These are phyloP conservation scores for Cyanidioschyzon merolae DNA, from an alignment of 23 red algal genomes.

Conservation along the genomic window DNA sequence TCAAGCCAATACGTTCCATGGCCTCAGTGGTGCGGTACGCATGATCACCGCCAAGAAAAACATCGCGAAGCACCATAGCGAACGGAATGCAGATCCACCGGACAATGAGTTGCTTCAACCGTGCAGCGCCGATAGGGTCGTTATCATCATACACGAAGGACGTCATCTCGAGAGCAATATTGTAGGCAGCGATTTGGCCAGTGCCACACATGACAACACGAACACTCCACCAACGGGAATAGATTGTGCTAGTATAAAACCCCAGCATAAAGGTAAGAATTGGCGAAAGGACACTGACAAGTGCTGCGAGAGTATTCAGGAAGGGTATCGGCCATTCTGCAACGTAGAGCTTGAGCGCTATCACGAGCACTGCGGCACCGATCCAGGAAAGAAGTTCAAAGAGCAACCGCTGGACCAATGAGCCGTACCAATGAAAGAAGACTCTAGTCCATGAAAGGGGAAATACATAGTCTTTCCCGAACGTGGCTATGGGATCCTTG, in stretches of 20 bases:
- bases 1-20: slow-evolving; percentile 2
- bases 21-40: background rate
- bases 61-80: background rate
- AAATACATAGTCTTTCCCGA: slow-evolving; percentile 14
- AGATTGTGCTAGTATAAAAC: slow-evolving; percentile 12
- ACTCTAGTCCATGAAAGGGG: background rate
- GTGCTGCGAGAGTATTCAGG: background rate
- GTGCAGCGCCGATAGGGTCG: background rate
- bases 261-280: slow-evolving; percentile 15
- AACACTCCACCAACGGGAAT: slow-evolving; percentile 6
- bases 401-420: slow-evolving; percentile 1
- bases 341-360: slow-evolving; percentile 15
- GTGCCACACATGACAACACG: background rate
- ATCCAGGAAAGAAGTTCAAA: background rate
- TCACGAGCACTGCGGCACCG: slow-evolving; percentile 8
- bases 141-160: background rate
- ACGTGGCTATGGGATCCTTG: slow-evolving; percentile 6
- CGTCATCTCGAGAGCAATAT: slow-evolving; percentile 1
- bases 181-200: background rate
- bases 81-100: background rate
- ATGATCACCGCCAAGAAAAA: background rate
- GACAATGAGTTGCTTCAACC: slow-evolving; percentile 5
- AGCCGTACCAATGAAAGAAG: slow-evolving; percentile 10
- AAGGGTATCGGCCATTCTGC: slow-evolving; percentile 1
- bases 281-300: background rate